Conservation (phyloP, 768 basidiomycete genomes). For the Filobasidium floriforme region DNA sequence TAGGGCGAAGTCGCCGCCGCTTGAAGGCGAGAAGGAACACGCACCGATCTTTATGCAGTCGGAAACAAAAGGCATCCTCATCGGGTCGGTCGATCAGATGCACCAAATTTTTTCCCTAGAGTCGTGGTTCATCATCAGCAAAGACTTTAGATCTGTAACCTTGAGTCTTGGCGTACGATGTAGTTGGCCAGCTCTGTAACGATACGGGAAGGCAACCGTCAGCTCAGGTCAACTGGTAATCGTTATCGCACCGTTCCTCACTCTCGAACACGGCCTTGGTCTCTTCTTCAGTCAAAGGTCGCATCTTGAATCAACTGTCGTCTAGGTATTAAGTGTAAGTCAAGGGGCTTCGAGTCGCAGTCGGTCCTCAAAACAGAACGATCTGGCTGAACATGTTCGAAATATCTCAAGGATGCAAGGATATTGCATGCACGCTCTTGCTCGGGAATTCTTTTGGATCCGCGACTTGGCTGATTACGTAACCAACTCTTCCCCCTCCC, state of each 20-base stretch:
- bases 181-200: conserved; percentile 76
- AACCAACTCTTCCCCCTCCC: neutral
- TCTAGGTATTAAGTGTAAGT: neutral
- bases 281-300: conserved; percentile 93
- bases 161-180: conserved; percentile 55
- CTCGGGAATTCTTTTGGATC: conserved; percentile 6
- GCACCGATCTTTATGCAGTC: conserved; percentile 76
- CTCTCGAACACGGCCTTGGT: conserved; percentile 89
- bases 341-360: neutral
- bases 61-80: conserved; percentile 83
- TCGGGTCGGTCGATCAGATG: conserved; percentile 90
- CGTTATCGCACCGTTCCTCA: conserved; percentile 25
- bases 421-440: too few relatives aligned
- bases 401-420: too few relatives aligned
- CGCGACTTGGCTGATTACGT: neutral
- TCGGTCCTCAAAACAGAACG: neutral
- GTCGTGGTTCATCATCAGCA: neutral
- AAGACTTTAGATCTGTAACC: neutral
- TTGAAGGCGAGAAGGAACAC: conserved; percentile 9
- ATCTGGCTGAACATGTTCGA: neutral
- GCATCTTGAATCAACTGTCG: conserved; percentile 53
- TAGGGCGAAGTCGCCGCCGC: neutral
- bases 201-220: neutral
- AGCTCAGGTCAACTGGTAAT: neutral
- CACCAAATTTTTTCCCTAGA: conserved; percentile 87